Conservation (phyloP, 2,329 filamentous ascomycete genomes). For the Talaromyces sp. region DNA sequence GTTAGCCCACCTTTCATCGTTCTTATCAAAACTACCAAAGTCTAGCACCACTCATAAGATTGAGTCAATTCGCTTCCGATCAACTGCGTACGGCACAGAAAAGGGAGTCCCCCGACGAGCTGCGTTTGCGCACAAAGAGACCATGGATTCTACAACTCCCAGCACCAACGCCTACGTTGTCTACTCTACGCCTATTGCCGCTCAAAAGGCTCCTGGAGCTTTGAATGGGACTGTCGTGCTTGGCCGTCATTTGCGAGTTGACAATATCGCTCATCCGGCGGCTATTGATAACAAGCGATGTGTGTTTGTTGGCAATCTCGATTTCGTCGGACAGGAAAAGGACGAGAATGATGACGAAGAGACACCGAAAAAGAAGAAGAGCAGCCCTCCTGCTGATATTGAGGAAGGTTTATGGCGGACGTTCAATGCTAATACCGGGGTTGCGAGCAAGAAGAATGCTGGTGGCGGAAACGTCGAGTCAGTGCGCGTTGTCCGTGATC, state of each 20-base stretch:
- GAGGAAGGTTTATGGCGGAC: constrained; percentile 70
- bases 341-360: constrained; percentile 60
- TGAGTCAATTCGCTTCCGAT: constrained; percentile 91
- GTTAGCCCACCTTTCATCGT: constrained; percentile 72
- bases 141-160: constrained; percentile 88
- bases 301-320: constrained; percentile 93
- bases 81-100: constrained; percentile 72
- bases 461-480: constrained; percentile 80
- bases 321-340: constrained; percentile 90
- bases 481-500: constrained; percentile 86
- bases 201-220: constrained; percentile 68
- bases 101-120: constrained; percentile 82
- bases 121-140: constrained; percentile 84
- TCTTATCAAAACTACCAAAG: constrained; percentile 55
- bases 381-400: constrained; percentile 72
- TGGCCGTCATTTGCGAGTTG: constrained; percentile 83
- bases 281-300: constrained; percentile 81
- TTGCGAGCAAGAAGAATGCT: constrained; percentile 15
- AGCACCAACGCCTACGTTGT: constrained; percentile 94
- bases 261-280: constrained; percentile 83
- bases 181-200: constrained; percentile 71
- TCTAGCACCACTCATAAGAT: constrained; percentile 64
- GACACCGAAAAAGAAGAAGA: constrained; percentile 60
- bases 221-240: constrained; percentile 84
- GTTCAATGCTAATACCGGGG: constrained; percentile 36